Base-by-base conservation (phyloP, 2,329 filamentous ascomycete genomes). In the Fusarium virguliforme region DNA sequence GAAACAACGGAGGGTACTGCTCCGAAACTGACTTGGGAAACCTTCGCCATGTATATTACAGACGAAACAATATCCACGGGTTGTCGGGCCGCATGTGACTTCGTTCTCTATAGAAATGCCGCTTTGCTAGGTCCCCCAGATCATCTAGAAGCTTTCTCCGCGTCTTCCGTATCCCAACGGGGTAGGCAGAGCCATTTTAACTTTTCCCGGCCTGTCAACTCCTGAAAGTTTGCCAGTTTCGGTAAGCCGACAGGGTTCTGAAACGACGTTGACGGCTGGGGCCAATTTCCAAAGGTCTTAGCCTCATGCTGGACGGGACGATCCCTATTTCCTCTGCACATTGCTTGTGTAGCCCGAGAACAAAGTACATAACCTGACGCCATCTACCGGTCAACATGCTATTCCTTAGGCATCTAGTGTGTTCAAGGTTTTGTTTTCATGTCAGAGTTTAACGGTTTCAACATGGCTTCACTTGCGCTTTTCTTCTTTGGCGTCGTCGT, bases 401-500 rank as follows among this genome's bases (percentile, higher is more conserved):
- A 48, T 48, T 15, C 18, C 8, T 9, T 15, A 48, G 30, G 43
- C 26, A 48, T 48, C 8, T 30, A 6, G 26, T 48, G 8, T 30
- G 26, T 48, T 4, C 15, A 48, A 48, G 18, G 18, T 18, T 18
- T 48, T 8, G 6, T 30, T n/a, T 48, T 18, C 26, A 26, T 30
- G 43, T 48, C 43, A 6, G 3, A 46, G 22, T 26, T 13, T 48
- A 15, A 15, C 12, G n/a, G 13, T 46, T 15, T 54, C 56, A 54
- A 37, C 13, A 68, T 68, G 65, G 58, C 62, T 8, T 43, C 53
- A 18, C 24, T 46, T 59, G 26, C 40, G 7, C n/a, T 60, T 59
- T 28, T 68, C 15, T 15, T 64, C 26, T 32, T 69, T 34, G 46
- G 60, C 46, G 37, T 71, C 24, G 65, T 22, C 37, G 60, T 76